phyloP scores from a whole-genome alignment of 352 stramenopile genomes.

The Blastocystis sp. region DNA sequence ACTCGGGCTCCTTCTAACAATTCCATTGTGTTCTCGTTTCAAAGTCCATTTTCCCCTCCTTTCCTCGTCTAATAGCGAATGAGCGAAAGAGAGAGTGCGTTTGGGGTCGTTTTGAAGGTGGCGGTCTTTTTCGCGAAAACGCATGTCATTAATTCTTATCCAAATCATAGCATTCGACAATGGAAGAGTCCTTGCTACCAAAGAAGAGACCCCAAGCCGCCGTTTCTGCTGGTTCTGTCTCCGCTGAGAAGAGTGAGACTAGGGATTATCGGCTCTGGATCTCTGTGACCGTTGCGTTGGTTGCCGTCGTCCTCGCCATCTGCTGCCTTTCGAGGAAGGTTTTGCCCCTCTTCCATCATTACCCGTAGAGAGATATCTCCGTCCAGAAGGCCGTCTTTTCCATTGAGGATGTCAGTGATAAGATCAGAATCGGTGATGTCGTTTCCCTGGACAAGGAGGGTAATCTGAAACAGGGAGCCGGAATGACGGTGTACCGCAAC shows the following conservation, averaged over 20 bases:
- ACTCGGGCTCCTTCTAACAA: too few species aligned
- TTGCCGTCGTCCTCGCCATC: conserved; percentile 42
- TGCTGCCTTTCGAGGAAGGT: background rate
- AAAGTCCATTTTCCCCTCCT: too few species aligned
- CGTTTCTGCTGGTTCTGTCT: background rate
- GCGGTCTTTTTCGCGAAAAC: conserved; percentile 35
- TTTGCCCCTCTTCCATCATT: background rate
- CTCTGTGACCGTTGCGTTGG: background rate
- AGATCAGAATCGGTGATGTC: conserved; percentile 49
- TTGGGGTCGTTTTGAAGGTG: background rate
- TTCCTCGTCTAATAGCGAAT: too few species aligned
- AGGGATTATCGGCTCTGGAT: background rate
- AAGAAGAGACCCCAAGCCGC: background rate
- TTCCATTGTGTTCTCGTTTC: too few species aligned
- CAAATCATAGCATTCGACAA: background rate
- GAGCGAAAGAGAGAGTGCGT: too few species aligned
- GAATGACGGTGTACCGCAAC: conserved; percentile 62
- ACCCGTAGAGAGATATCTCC: conserved; percentile 26
- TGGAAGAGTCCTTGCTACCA: background rate
- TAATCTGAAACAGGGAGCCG: conserved; percentile 54
- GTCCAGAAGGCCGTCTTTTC: conserved; percentile 7
- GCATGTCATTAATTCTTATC: background rate
- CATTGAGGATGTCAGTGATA: conserved; percentile 2
- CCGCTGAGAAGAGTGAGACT: background rate
- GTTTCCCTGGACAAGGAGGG: conserved; percentile 57